Conservation (phyloP, 306 rosid genomes). For the Comarum palustre region DNA sequence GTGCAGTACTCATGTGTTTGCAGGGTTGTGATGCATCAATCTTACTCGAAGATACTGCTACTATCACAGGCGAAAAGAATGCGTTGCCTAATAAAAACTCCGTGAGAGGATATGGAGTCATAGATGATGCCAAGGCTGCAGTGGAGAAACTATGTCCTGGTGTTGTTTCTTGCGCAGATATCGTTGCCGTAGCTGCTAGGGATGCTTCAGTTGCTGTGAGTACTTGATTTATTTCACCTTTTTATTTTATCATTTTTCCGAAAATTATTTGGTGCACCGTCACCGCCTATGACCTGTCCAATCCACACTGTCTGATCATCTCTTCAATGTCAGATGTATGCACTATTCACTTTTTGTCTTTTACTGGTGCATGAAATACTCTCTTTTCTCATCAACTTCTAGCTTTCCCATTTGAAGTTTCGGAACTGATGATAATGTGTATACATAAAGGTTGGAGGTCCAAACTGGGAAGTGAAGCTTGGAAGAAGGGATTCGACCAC, state of each 20-base stretch:
- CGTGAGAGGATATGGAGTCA: conserved; percentile 40
- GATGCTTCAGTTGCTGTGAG: conserved; percentile 57
- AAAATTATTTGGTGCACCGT: no score
- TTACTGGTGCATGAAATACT: no score
- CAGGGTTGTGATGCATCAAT: conserved; percentile 63
- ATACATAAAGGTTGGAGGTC: conserved; percentile 35
- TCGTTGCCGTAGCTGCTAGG: conserved; percentile 54
- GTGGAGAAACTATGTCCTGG: conserved; percentile 58
- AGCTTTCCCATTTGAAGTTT: background rate
- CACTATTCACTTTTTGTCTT: no score
- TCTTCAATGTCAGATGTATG: no score
- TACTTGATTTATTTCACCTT: background rate
- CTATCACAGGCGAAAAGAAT: conserved; percentile 36
- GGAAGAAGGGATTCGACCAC: conserved; percentile 41
- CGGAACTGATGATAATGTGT: background rate
- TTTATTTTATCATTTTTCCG: no score
- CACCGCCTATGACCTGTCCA: no score
- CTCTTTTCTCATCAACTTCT: background rate
- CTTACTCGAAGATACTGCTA: conserved; percentile 34
- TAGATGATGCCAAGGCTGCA: conserved; percentile 47
- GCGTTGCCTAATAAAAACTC: conserved; percentile 34
- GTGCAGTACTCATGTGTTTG: background rate
- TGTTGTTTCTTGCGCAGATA: conserved; percentile 40
- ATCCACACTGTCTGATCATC: no score
- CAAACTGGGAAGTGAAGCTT: conserved; percentile 40